Conservation (phyloP, 2,329 filamentous ascomycete genomes). For the Stemphylium vesicarium region DNA sequence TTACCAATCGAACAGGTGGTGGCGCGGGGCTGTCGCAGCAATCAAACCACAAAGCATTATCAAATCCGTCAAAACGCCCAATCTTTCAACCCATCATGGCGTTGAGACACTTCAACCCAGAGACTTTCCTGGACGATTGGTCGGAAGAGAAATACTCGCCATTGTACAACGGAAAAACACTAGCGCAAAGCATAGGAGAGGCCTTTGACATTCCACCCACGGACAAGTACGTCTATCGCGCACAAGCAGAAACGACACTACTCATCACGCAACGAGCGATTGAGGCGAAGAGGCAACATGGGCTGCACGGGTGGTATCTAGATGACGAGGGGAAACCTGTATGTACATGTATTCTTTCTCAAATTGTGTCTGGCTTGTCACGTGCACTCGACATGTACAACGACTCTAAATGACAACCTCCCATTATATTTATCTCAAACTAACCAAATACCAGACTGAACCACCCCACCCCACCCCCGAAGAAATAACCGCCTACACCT, state of each 20-base stretch:
- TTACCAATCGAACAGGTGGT: background rate
- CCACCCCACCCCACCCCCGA: conserved; percentile 36
- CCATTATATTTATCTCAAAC: background rate
- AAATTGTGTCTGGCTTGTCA: background rate
- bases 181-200: conserved; percentile 54
- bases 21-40: background rate
- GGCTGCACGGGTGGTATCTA: conserved; percentile 60
- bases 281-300: conserved; percentile 53
- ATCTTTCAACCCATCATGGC: conserved; percentile 24
- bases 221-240: conserved; percentile 60
- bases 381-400: background rate
- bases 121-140: conserved; percentile 55
- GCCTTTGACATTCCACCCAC: conserved; percentile 55
- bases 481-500: conserved; percentile 71
- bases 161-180: conserved; percentile 32
- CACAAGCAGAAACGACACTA: conserved; percentile 59
- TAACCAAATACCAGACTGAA: conserved; percentile 14
- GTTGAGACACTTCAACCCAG: conserved; percentile 52
- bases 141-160: conserved; percentile 44
- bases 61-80: background rate
- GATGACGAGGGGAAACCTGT: conserved; percentile 49
- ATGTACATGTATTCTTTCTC: conserved; percentile 9
- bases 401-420: background rate
- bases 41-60: background rate
- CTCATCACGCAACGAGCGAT: conserved; percentile 58